Conservation (phyloP, 371 early-diverging fungal genomes). For the Paraphysoderma sedebokerense region DNA sequence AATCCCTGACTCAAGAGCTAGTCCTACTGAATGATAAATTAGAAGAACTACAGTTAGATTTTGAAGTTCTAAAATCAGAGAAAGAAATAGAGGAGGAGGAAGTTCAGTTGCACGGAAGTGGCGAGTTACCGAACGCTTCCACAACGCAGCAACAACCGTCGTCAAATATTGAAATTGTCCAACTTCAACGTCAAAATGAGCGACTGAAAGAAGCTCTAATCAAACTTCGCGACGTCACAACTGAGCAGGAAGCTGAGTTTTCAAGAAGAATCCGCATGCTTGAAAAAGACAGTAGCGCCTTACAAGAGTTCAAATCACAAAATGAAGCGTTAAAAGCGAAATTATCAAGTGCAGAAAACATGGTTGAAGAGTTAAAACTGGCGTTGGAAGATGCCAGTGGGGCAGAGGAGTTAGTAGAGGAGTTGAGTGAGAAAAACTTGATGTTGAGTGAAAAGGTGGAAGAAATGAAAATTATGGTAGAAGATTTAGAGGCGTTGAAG, state of each 20-base stretch:
- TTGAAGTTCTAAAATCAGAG: slow-evolving; percentile 47
- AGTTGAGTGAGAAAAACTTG: slow-evolving; percentile 60
- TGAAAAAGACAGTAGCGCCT: slow-evolving; percentile 44
- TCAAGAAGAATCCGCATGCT: slow-evolving; percentile 38
- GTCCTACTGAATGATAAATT: slow-evolving; percentile 52
- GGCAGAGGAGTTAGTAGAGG: slow-evolving; percentile 63
- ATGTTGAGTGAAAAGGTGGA: slow-evolving; percentile 52
- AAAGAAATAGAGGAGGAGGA: not conserved
- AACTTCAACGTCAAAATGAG: slow-evolving; percentile 66
- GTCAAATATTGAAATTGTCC: slow-evolving; percentile 26
- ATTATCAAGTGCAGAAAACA: slow-evolving; percentile 35
- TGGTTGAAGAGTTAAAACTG: slow-evolving; percentile 64
- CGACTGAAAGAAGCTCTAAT: slow-evolving; percentile 71
- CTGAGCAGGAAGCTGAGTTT: slow-evolving; percentile 50
- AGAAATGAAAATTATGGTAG: slow-evolving; percentile 53
- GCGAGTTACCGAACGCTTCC: not conserved
- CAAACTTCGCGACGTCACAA: slow-evolving; percentile 61
- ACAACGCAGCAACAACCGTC: not conserved
- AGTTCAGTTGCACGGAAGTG: not conserved
- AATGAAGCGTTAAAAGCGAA: slow-evolving; percentile 34
- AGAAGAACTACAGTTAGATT: slow-evolving; percentile 52
- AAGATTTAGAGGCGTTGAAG: slow-evolving; percentile 75
- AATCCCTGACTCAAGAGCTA: slow-evolving; percentile 53
- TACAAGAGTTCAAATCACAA: slow-evolving; percentile 38
- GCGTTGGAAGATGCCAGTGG: slow-evolving; percentile 64